Evolutionary conservation across 2,329 filamentous ascomycete species (phyloP).

Genomic region (Alternaria tenuissima): DNA sequence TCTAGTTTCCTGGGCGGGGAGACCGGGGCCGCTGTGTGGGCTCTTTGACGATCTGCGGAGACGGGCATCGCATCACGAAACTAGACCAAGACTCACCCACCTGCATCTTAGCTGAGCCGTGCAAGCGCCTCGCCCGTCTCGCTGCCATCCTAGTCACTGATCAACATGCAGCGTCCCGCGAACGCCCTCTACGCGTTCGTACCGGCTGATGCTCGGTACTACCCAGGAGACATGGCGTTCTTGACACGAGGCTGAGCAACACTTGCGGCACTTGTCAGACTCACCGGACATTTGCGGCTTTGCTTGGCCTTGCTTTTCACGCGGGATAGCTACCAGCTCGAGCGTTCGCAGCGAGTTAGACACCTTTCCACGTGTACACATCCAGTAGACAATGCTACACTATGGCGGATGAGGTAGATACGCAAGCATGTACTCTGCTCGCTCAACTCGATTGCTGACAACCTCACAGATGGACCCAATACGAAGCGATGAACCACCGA

Average conservation of each 20-base stretch:
- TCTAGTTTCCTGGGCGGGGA: background rate
- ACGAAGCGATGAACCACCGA: conserved; percentile 4
- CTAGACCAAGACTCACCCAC: background rate
- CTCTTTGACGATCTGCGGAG: background rate
- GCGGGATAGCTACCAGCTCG: background rate
- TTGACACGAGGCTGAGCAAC: conserved; percentile 22
- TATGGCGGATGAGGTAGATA: conserved; percentile 30
- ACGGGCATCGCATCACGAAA: background rate
- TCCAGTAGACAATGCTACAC: conserved; percentile 14
- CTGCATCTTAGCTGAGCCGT: background rate
- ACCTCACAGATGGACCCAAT: conserved; percentile 11
- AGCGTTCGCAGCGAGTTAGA: background rate
- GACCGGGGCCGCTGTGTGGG: background rate
- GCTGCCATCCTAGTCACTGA: background rate
- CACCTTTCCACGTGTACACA: conserved; percentile 1
- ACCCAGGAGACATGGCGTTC: conserved; percentile 13
- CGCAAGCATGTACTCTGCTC: background rate
- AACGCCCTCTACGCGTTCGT: background rate
- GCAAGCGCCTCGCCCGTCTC: background rate
- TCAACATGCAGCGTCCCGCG: background rate
- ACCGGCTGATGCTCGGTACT: conserved; percentile 1
- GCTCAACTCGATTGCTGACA: conserved; percentile 8
- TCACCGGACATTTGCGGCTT: conserved; percentile 2
- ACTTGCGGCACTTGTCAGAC: conserved; percentile 15
- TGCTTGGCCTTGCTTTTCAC: conserved; percentile 4